Percentiles rank a stretch among this genome's conserved stretches.
Evolutionary conservation across 2,329 filamentous ascomycete genomes (phyloP).

Genomic region (Amauroascus niger): DNA sequence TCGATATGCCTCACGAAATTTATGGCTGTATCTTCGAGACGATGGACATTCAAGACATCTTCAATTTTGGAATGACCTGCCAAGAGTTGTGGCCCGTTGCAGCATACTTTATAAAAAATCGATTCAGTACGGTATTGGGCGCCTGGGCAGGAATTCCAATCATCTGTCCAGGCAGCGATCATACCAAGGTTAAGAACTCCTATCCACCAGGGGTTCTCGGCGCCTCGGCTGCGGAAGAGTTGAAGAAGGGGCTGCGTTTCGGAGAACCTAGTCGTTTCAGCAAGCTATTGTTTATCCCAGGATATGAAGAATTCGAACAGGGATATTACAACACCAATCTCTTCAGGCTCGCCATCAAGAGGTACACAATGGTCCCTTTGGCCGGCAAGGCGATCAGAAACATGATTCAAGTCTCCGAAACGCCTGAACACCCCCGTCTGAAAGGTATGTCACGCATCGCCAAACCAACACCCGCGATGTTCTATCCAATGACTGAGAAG

Average conservation of each 20-base stretch:
- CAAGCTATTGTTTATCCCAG: not conserved
- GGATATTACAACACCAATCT: slow-evolving; percentile 10
- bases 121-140: not conserved
- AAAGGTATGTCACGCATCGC: not conserved
- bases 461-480: not conserved
- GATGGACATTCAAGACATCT: not conserved
- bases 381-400: not conserved
- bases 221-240: not conserved
- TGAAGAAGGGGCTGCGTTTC: slow-evolving; percentile 4
- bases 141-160: slow-evolving; percentile 5
- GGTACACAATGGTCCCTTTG: slow-evolving; percentile 3
- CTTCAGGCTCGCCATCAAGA: slow-evolving; percentile 7
- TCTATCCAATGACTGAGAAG: slow-evolving; percentile 10
- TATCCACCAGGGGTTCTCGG: slow-evolving; percentile 4
- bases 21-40: slow-evolving; percentile 5
- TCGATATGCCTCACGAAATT: slow-evolving; percentile 8
- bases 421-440: not conserved
- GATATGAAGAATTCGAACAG: slow-evolving; percentile 4
- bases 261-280: not conserved
- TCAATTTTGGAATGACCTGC: slow-evolving; percentile 9
- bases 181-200: slow-evolving; percentile 2
- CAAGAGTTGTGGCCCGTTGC: slow-evolving; percentile 7
- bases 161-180: slow-evolving; percentile 6
- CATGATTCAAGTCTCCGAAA: not conserved
- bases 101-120: slow-evolving; percentile 3